A percentile compares a stretch with the other conserved stretches of the same genome.
phyloP scores from a whole-genome alignment of 148 eudicot species.

The Selenicereus undatus region DNA sequence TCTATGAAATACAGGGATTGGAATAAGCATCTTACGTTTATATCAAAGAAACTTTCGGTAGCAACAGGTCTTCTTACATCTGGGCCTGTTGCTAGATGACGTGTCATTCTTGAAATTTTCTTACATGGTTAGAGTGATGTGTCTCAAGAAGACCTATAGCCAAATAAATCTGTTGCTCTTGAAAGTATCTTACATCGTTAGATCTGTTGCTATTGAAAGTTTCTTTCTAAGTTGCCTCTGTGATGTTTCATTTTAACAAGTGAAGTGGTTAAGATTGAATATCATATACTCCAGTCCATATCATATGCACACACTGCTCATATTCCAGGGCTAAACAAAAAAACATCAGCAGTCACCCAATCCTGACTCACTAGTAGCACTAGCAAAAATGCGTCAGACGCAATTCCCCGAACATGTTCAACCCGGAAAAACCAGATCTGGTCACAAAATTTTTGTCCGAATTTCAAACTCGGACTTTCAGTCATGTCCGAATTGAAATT shows the following conservation, averaged over 20 bases:
- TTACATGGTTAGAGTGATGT: neutral
- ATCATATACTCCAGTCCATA: neutral
- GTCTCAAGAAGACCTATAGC: no score
- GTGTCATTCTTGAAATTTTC: neutral
- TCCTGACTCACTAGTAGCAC: no score
- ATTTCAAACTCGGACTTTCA: no score
- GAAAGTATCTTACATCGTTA: neutral
- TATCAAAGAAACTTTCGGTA: no score
- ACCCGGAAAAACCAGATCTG: no score
- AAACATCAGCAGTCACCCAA: no score
- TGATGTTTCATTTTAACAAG: conserved; percentile 1
- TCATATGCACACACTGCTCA: neutral
- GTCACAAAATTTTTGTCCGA: no score
- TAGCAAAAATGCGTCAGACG: no score
- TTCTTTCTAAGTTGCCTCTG: neutral
- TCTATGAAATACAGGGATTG: neutral
- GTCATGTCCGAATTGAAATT: no score
- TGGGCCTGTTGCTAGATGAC: neutral
- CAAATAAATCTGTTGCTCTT: no score
- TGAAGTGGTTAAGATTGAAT: conserved; percentile 1
- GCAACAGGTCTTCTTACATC: neutral
- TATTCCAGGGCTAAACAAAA: no score
- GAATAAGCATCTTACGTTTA: neutral
- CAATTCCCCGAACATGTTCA: no score
- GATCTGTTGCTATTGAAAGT: neutral